phyloP scores from a whole-genome alignment of 345 rosid species.

The Clausena lansium region DNA sequence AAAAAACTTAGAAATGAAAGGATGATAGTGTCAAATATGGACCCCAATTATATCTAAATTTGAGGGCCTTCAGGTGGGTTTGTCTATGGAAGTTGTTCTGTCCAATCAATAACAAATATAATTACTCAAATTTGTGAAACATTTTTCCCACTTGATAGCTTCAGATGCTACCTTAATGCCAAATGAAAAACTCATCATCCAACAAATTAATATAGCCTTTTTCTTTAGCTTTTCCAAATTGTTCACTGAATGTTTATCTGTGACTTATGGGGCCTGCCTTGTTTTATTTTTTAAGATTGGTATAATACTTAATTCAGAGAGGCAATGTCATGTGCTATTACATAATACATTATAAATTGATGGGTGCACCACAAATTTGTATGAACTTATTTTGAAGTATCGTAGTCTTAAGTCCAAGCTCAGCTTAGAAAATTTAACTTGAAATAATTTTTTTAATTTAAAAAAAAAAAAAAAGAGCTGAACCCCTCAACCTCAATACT shows the following conservation, averaged over 20 bases:
- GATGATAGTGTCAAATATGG: constrained; percentile 17
- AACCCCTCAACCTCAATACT: background rate
- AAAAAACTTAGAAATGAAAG: background rate
- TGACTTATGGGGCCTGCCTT: background rate
- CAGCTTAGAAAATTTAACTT: too few relatives aligned
- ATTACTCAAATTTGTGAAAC: constrained; percentile 2
- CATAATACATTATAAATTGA: background rate
- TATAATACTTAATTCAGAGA: background rate
- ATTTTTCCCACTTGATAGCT: background rate
- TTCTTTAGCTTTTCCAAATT: background rate
- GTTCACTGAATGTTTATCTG: background rate
- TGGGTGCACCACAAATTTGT: background rate
- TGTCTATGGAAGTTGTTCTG: constrained; percentile 43
- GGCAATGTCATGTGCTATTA: background rate
- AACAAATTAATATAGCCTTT: background rate
- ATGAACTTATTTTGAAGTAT: too few relatives aligned
- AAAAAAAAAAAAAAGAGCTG: too few relatives aligned
- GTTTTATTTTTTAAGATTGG: background rate
- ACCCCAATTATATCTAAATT: constrained; percentile 18
- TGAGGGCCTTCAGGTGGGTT: constrained; percentile 32
- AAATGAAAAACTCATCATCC: background rate
- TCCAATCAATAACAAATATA: constrained; percentile 27
- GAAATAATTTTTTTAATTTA: too few relatives aligned
- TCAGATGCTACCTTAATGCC: background rate
- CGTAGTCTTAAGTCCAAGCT: too few relatives aligned